Base-by-base conservation (phyloP, 768 basidiomycete species). In the Bullera alba region DNA sequence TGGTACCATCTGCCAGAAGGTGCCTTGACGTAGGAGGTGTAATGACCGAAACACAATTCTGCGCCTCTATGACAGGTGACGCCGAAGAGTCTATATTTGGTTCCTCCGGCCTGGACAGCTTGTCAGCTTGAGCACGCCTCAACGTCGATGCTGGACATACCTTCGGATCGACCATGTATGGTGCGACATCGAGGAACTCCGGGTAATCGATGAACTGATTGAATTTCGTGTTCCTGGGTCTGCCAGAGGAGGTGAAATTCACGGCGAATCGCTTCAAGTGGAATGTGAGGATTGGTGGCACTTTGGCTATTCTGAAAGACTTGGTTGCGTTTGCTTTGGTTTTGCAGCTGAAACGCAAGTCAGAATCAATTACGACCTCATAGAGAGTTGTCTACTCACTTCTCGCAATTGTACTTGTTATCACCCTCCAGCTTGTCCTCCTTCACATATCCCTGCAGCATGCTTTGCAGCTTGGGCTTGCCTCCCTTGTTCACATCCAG, bases 381-480 rank as follows among this genome's bases (percentile, higher is more conserved):
- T 15, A 3, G 19, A 38, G 16, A 17, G 16, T 25, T 22, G 27
- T 37, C 42, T 14, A 78, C 86, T 63, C 68, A 95, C 90, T 89
- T 96, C 75, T 99, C 95, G 73, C 95, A 99, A 70, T 92, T 89
- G 73, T 99, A 99, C 75, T 92, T 92, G 77, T 99, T 89, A 5
- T 83, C 81, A 0, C 93, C 95, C 54, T 82, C 86, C 55, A 99
- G 73, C 55, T 79, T 77, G 66, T 99, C 95, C 41, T 85, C 76
- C 6, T 81, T 83, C 30, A 86, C 81, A 61, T 95, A 95, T 5
- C 59, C 60, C 32, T 55, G 36, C 46, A 67, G 53, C 65, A 67
- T 67, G 3, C 48, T 39, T 17, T 21, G 29, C 4, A 67, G 17
- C 64, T 83, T 85, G 29, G 79, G 78, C 50, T 93, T 73, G 2